Evolutionary conservation across 75 land plant genomes (phyloP), one percentile per base, ranked within the genome.

Genomic region (Picea sitchensis): DNA sequence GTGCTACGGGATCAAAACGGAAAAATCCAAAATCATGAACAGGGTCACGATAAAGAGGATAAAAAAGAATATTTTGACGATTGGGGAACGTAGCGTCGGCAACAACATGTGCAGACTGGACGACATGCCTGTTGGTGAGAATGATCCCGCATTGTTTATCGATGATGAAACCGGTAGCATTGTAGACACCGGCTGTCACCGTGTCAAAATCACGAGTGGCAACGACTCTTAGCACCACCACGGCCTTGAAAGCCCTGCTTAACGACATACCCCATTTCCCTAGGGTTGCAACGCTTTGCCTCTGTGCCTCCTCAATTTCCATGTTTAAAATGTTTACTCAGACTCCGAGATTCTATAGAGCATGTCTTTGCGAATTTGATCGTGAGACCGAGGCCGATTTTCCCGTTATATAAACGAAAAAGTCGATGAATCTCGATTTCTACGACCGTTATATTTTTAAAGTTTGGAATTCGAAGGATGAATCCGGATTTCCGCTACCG

Each of bases 31-130:
- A 86, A 69, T 86, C 87, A 62, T 86, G 87, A 14, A 86, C 95
- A 15, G 98, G 98, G 81, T 95, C 98, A 57, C 95, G 91, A 58
- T 95, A 95, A 3, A 95, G 73, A 38, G 98, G 98, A 73, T 82
- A 82, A 1, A 95, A 88, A 0, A 92, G 87, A 86, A 95, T 84
- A 69, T 95, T 96, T 76, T 95, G 93, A 4, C 94, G 76, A 73
- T 95, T 93, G 0, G 92, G 86, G 81, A 95, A 95, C 91, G 91
- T 93, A 14, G 98, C 98, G 65, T 95, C 98, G 2, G 98, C 98
- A 60, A 95, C 94, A 7, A 95, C 92, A 14, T 95, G 98, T 2
- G 93, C 95, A 20, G 98, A 94, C 87, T 95, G 90, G 57, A 95
- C 96, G 47, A 95, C 96, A 75, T 95, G 98, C 38, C 98, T 93